phyloP scores from a whole-genome alignment of 2,329 filamentous ascomycete genomes.

The Grosmannia penicillata region DNA sequence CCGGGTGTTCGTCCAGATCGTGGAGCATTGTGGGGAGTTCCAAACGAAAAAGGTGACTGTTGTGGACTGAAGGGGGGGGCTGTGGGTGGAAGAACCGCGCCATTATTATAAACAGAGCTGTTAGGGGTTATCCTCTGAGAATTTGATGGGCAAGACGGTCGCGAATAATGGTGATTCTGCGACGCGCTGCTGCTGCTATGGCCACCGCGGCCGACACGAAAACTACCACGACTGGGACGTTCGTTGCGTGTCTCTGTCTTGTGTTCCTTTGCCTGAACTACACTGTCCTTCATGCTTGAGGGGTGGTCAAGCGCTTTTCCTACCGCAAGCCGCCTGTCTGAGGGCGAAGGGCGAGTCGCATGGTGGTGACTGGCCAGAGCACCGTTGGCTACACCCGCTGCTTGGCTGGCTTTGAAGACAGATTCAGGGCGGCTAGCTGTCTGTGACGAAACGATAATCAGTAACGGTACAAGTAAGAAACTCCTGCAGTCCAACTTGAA shows the following conservation, averaged over 20 bases:
- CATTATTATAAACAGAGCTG: constrained; percentile 17
- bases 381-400: neutral
- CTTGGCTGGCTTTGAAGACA: neutral
- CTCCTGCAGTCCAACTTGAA: no score
- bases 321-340: constrained; percentile 4
- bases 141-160: constrained; percentile 21
- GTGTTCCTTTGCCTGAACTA: constrained; percentile 20
- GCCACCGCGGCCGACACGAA: constrained; percentile 28
- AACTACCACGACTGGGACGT: constrained; percentile 25
- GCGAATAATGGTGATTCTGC: constrained; percentile 16
- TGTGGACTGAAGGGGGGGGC: constrained; percentile 28
- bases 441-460: no score
- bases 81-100: constrained; percentile 6
- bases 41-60: constrained; percentile 24
- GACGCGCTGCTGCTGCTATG: constrained; percentile 19
- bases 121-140: constrained; percentile 17
- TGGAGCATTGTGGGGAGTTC: constrained; percentile 9
- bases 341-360: neutral
- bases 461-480: no score
- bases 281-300: neutral
- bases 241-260: constrained; percentile 21
- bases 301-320: neutral
- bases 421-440: no score
- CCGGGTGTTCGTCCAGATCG: constrained; percentile 1
- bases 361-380: constrained; percentile 3